phyloP scores from a whole-genome alignment of 2,329 filamentous ascomycete genomes.

The Lomentospora prolificans region DNA sequence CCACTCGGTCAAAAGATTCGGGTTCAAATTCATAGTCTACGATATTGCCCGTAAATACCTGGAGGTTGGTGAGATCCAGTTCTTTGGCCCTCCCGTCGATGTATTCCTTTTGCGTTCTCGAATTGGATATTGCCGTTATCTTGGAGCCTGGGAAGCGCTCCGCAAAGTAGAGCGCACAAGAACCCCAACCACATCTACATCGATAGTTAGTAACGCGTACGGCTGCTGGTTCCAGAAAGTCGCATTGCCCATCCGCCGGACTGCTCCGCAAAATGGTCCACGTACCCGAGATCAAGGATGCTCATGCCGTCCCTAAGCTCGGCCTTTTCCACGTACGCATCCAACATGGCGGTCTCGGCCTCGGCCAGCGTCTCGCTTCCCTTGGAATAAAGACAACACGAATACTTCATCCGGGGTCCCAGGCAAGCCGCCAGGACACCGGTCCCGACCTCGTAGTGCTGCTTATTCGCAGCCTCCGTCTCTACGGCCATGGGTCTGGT shows the following conservation, averaged over 20 bases:
- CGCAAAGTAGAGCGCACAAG: conserved; percentile 54
- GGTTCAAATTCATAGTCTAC: conserved; percentile 49
- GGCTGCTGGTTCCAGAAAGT: too few relatives aligned
- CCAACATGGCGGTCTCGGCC: conserved; percentile 58
- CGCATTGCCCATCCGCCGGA: too few relatives aligned
- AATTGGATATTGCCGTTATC: conserved; percentile 62
- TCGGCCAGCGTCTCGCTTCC: conserved; percentile 53
- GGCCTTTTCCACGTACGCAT: conserved; percentile 51
- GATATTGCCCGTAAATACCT: conserved; percentile 56
- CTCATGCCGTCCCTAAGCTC: conserved; percentile 49
- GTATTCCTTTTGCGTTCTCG: conserved; percentile 55
- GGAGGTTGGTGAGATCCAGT: conserved; percentile 49
- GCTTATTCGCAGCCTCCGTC: conserved; percentile 53
- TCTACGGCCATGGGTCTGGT: conserved; percentile 58
- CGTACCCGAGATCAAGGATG: conserved; percentile 52
- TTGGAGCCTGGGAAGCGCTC: conserved; percentile 51
- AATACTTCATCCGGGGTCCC: conserved; percentile 65
- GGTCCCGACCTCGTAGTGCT: conserved; percentile 65
- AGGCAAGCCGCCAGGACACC: conserved; percentile 51
- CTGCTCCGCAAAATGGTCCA: too few relatives aligned
- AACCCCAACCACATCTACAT: conserved; percentile 49
- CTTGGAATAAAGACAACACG: conserved; percentile 54
- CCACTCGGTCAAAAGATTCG: conserved; percentile 50
- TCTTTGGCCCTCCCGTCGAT: conserved; percentile 49
- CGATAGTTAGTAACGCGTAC: background rate